phyloP scores from a whole-genome alignment of 768 basidiomycete species.

The Suillus subalutaceus region DNA sequence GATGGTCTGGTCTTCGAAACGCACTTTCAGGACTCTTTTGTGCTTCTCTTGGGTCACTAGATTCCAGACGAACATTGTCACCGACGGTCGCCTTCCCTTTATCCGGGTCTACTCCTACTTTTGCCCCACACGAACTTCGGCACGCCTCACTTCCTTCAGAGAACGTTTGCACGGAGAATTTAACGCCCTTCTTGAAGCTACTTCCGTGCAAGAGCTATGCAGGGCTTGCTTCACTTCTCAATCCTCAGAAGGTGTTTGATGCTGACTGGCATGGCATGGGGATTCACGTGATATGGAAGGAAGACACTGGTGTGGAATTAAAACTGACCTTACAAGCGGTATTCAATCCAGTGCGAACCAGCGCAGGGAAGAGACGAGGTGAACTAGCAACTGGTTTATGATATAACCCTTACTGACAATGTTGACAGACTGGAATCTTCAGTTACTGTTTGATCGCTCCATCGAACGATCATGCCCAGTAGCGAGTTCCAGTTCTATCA shows the following conservation, averaged over 20 bases:
- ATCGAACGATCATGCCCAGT: slow-evolving; percentile 73
- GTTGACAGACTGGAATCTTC: slow-evolving; percentile 71
- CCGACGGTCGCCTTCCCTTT: slow-evolving; percentile 66
- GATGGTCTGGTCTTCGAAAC: slow-evolving; percentile 87
- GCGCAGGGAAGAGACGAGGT: slow-evolving; percentile 60
- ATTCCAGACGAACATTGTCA: slow-evolving; percentile 74
- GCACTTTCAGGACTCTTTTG: slow-evolving; percentile 94
- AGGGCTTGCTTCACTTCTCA: slow-evolving; percentile 80
- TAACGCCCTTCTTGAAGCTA: slow-evolving; percentile 94
- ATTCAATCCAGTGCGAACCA: slow-evolving; percentile 70
- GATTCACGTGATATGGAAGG: slow-evolving; percentile 70
- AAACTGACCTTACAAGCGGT: slow-evolving; percentile 75
- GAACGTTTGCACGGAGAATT: slow-evolving; percentile 95
- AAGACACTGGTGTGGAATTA: slow-evolving; percentile 61
- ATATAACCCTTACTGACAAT: slow-evolving; percentile 10
- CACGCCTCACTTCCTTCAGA: slow-evolving; percentile 83
- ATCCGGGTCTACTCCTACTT: slow-evolving; percentile 54
- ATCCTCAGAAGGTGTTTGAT: slow-evolving; percentile 85
- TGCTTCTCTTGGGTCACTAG: slow-evolving; percentile 81
- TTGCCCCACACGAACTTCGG: slow-evolving; percentile 56
- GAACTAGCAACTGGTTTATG: slow-evolving; percentile 11
- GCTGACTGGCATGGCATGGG: slow-evolving; percentile 92
- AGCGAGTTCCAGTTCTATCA: slow-evolving; percentile 59
- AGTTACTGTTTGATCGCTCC: slow-evolving; percentile 64
- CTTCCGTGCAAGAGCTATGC: slow-evolving; percentile 90